Percentiles rank a stretch among this genome's conserved stretches.
These are phyloP conservation scores for Lyophyllum atratum DNA, from an alignment of 768 basidiomycete genomes.

Conservation along the genomic window DNA sequence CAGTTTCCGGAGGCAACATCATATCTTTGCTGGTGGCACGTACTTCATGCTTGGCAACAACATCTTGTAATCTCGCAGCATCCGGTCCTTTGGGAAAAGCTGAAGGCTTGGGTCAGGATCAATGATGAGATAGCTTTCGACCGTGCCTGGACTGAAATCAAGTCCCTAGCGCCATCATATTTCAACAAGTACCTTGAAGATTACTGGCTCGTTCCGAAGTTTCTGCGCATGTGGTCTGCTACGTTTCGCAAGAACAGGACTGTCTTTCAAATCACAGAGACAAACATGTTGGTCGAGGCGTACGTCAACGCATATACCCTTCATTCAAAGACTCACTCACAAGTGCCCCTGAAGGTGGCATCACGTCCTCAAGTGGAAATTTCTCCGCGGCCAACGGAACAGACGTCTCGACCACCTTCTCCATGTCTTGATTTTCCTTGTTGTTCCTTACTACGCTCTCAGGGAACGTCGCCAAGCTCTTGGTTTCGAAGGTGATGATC, in stretches of 20 bases:
- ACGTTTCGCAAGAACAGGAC: conserved; percentile 11
- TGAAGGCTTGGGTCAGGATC: conserved; percentile 24
- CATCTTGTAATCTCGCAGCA: too few relatives aligned
- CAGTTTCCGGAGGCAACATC: conserved; percentile 15
- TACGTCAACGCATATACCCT: too few relatives aligned
- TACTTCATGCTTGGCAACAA: too few relatives aligned
- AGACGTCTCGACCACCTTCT: conserved; percentile 24
- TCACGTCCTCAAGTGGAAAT: conserved; percentile 27
- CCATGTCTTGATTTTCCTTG: conserved; percentile 14
- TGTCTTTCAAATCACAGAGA: conserved; percentile 20
- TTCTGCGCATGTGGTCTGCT: conserved; percentile 24
- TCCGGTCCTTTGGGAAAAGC: conserved; percentile 21
- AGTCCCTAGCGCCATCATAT: conserved; percentile 2
- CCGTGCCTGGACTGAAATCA: conserved; percentile 13
- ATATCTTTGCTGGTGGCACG: too few relatives aligned
- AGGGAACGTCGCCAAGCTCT: too few relatives aligned
- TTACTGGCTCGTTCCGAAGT: conserved; percentile 11
- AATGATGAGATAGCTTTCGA: conserved; percentile 17
- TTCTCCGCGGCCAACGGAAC: conserved; percentile 25
- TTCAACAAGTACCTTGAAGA: conserved; percentile 19
- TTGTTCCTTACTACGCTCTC: conserved; percentile 15
- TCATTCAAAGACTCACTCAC: too few relatives aligned
- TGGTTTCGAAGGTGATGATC: too few relatives aligned
- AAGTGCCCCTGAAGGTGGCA: conserved; percentile 3
- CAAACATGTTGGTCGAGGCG: conserved; percentile 28